Percentiles rank a stretch among this genome's conserved stretches.
These are phyloP conservation scores for Helicocarpus griseus DNA, from an alignment of 2,329 filamentous ascomycete genomes.

Conservation along the genomic window DNA sequence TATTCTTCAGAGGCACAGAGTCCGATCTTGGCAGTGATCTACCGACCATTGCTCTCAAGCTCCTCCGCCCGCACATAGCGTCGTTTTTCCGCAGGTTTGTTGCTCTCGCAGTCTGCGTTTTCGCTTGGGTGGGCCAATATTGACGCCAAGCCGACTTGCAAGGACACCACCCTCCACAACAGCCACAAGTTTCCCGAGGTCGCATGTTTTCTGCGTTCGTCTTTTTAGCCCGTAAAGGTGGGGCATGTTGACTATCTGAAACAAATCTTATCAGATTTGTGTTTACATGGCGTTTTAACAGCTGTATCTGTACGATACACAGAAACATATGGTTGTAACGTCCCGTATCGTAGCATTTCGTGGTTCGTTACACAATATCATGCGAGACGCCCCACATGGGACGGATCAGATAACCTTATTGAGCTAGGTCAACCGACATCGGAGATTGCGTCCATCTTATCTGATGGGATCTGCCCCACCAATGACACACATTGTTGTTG, in stretches of 20 bases:
- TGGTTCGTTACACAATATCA: background rate
- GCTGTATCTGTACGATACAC: too few species aligned
- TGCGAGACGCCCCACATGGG: background rate
- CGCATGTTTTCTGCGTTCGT: background rate
- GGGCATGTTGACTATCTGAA: background rate
- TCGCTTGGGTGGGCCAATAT: background rate
- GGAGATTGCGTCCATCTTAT: conserved; percentile 2
- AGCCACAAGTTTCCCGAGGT: background rate
- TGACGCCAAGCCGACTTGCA: background rate
- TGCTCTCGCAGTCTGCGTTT: background rate
- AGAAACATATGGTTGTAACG: background rate
- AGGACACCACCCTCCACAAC: too few species aligned
- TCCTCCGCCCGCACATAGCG: background rate
- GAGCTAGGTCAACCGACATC: background rate
- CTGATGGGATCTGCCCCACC: background rate
- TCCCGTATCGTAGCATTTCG: background rate
- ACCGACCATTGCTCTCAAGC: too few species aligned
- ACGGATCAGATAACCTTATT: conserved; percentile 5
- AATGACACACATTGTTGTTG: background rate
- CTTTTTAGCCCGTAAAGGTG: background rate
- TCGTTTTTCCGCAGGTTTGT: background rate
- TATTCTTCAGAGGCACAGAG: background rate
- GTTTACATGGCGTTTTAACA: too few species aligned
- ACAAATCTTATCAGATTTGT: background rate
- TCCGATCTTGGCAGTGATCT: background rate